Evolutionary conservation across 2,329 filamentous ascomycete genomes (phyloP), one percentile per base, ranked within the genome.

Genomic region (Pseudogymnoascus sp.): DNA sequence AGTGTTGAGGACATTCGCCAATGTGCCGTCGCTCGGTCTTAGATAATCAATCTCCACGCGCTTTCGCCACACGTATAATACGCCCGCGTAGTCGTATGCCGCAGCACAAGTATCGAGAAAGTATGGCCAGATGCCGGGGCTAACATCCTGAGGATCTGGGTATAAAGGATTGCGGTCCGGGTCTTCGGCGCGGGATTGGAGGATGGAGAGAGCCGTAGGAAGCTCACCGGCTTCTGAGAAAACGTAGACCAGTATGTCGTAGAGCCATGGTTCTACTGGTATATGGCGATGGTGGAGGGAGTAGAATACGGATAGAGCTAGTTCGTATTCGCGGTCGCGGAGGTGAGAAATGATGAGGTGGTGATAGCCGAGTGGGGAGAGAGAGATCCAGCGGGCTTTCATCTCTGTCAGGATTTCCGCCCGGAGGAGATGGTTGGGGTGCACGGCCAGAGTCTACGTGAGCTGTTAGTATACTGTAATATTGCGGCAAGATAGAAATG

Each of bases 391-490:
- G 67, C 85, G 81, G 63, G 85, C 80, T 70, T 85, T 84, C 88
- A 95, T 91, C 63, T 87, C 86, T 63, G 84, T 77, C 40, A 97
- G 77, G 3, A 96, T 81, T 37, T 87, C 81, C 62, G 84, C 82
- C 37, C 92, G 86, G 23, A 95, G 77, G 5, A 91, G 68, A 69
- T 96, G 93, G 74, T 97, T 90, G 0, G 93, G 91, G 73, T 97
- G 95, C 7, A 95, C 84, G 0, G 90, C 85, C 23, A 97, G 79
- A 4, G 84, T 87, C 80, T 89, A 67, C 42, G 66, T 18, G 39
- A 61, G 18, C 57, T 21, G 23, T 42, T 8, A 14, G n/a, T 36
- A 11, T 36, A 16, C 62, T 21, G 63, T 37, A 40, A 61, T 10
- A 23, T 39, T 42, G 54, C 40, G 42, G 23, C 11, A 63, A 23